Base-by-base conservation (phyloP, 1,284 basidiomycete genomes). In the Ceratobasidium sp. region DNA sequence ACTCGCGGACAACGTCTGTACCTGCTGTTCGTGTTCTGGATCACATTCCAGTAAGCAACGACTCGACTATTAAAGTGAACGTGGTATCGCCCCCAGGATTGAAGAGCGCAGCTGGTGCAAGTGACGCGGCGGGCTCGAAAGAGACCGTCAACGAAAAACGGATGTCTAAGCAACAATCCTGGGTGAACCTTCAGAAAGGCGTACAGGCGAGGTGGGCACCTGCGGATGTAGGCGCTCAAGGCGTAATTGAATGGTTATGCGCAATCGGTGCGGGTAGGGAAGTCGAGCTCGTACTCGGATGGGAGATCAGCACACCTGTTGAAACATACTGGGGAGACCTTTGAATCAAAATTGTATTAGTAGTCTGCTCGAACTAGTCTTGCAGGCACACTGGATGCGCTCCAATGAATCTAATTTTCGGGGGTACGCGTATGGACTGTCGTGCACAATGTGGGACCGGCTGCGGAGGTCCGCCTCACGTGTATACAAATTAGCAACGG, bases 1-100 rank as follows among this genome's bases (percentile, higher is more conserved):
- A 76, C 64, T 72, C 73, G 0, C 73, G 74, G 5, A 38, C 45
- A n/a, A 47, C 62, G 4, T 17, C 50, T 6, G 53, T 75, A 25
- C 43, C 54, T 0, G 50, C 58, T 13, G 56, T 76, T 10, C 53
- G 74, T 43, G 68, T 75, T 7, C 64, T 69, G 13, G 75, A 75
- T 42, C 73, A 73, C 25, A 58, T 75, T n/a, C 74, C 74, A 5
- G 68, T 74, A 29, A 75, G 73, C 54, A 69, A 68, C 25, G 74
- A 75, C 49, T 32, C 65, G 17, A 69, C 64, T 8, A 65, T 76
- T 69, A 75, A 74, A 50, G 75, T 76, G 17, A 54, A 40, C 3
- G 52, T 75, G 1, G 20, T 73, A 15, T 72, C 73, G 22, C 75
- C 73, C 73, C 5, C 58, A 45, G 45, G 69, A 52, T 20, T 68